Percentiles rank a stretch among this genome's conserved stretches.
These are phyloP conservation scores for Conoideocrella luteorostrata DNA, from an alignment of 2,329 filamentous ascomycete genomes.

Conservation along the genomic window DNA sequence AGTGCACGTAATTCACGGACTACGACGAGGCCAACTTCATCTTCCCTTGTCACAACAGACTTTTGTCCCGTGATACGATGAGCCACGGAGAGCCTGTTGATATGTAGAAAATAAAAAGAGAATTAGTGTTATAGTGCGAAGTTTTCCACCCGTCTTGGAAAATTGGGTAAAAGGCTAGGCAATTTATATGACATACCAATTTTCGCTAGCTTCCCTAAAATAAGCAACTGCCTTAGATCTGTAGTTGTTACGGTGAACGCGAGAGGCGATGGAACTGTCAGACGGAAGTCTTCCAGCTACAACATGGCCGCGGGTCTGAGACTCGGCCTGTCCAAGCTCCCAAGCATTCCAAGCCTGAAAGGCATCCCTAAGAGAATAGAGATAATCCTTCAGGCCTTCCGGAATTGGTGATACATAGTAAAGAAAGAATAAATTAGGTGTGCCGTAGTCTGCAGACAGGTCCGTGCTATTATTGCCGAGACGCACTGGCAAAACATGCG, in stretches of 20 bases:
- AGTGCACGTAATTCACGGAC: background rate
- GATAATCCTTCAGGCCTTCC: background rate
- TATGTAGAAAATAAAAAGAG: no score
- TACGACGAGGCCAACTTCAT: background rate
- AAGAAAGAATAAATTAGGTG: constrained; percentile 3
- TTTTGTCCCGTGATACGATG: background rate
- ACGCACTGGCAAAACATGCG: no score
- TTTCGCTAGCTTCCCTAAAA: constrained; percentile 2
- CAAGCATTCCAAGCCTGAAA: constrained; percentile 8
- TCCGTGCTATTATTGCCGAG: no score
- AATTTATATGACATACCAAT: constrained; percentile 5
- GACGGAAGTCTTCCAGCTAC: constrained; percentile 1
- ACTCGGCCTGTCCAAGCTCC: constrained; percentile 8
- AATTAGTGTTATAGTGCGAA: no score
- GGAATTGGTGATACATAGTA: constrained; percentile 4
- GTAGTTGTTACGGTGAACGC: constrained; percentile 2
- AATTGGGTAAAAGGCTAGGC: no score
- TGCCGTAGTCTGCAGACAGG: constrained; percentile 5
- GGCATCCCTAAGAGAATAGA: constrained; percentile 1
- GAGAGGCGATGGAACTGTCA: constrained; percentile 7
- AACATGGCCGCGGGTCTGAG: background rate
- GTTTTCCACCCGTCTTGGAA: no score
- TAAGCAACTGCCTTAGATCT: constrained; percentile 2
- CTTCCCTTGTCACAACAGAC: background rate
- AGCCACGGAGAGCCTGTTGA: no score